Percentiles rank a stretch among this genome's conserved stretches.
Conservation (phyloP, 2,329 filamentous ascomycete species). For the Fusarium sambucinum region DNA sequence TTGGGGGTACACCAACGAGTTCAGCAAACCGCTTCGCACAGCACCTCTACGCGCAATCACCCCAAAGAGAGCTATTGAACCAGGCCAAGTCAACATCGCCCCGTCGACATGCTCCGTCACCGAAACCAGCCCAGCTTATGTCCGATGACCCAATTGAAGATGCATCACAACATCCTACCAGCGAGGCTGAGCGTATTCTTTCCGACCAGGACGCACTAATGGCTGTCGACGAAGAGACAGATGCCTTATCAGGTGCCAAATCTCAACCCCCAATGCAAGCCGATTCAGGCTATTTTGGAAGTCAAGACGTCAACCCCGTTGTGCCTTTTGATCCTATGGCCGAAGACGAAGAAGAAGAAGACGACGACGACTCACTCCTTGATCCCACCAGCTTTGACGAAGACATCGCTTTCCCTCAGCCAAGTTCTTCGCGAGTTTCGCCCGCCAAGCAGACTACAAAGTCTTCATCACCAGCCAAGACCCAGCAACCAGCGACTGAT, state of each 20-base stretch:
- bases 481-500: neutral
- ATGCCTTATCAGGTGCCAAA: slow-evolving; percentile 7
- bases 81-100: slow-evolving; percentile 52
- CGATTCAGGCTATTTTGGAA: slow-evolving; percentile 81
- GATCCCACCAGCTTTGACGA: slow-evolving; percentile 37
- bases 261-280: slow-evolving; percentile 44
- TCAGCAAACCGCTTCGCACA: slow-evolving; percentile 66
- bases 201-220: slow-evolving; percentile 30
- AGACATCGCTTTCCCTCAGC: slow-evolving; percentile 33
- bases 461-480: slow-evolving; percentile 53
- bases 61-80: slow-evolving; percentile 59
- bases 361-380: slow-evolving; percentile 21
- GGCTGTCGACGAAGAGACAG: slow-evolving; percentile 5
- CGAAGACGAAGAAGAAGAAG: slow-evolving; percentile 22
- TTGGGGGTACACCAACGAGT: slow-evolving; percentile 67
- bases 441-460: slow-evolving; percentile 5
- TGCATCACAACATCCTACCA: slow-evolving; percentile 11
- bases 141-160: slow-evolving; percentile 15
- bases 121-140: slow-evolving; percentile 44
- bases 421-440: slow-evolving; percentile 42
- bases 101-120: slow-evolving; percentile 50
- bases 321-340: slow-evolving; percentile 39
- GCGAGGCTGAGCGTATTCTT: slow-evolving; percentile 13
- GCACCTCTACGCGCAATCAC: slow-evolving; percentile 63
- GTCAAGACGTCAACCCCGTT: slow-evolving; percentile 59